Percentiles rank a stretch among this genome's conserved stretches.
Evolutionary conservation across 176 grass and related monocot genomes (phyloP).

Genomic region (Zea mays): Zm-B73-REFERENCE-NAM-5.0 NC_050098.1:4649001-4649500

Average conservation of each 20-base stretch:
- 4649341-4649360: not conserved
- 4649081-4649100: conserved; percentile 82
- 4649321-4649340: conserved; percentile 35
- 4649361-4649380: conserved; percentile 56
- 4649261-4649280: conserved; percentile 66
- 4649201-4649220: not conserved
- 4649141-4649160: too few species aligned
- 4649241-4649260: conserved; percentile 37
- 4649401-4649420: too few species aligned
- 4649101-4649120: conserved; percentile 86
- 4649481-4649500: too few species aligned
- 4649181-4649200: conserved; percentile 49
- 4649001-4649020: conserved; percentile 63
- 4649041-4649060: conserved; percentile 74
- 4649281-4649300: conserved; percentile 75
- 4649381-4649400: conserved; percentile 67
- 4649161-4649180: conserved; percentile 30
- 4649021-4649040: conserved; percentile 74
- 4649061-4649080: conserved; percentile 68
- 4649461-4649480: too few species aligned
- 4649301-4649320: conserved; percentile 81
- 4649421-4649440: too few species aligned
- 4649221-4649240: not conserved
- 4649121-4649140: conserved; percentile 57
- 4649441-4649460: too few species aligned